Evolutionary conservation across 495 filamentous ascomycete species (phyloP).

Genomic region (Antarctomyces pellizariae): DNA sequence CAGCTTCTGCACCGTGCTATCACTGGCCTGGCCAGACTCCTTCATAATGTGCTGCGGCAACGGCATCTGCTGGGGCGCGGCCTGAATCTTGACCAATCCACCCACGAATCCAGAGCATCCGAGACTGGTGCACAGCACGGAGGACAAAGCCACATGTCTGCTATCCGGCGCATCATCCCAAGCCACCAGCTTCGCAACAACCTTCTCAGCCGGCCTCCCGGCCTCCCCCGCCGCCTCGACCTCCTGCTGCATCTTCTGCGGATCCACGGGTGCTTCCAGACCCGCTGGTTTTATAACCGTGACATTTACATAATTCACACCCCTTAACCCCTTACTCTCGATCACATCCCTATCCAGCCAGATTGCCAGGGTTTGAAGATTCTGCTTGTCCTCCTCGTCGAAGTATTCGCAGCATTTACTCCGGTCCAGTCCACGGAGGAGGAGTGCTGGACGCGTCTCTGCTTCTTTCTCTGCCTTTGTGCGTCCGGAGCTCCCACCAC

Average conservation of each 20-base stretch:
- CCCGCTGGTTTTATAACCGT: constrained; percentile 61
- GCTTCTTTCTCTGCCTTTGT: constrained; percentile 31
- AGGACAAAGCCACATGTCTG: constrained; percentile 54
- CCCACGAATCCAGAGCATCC: constrained; percentile 52
- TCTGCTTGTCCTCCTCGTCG: constrained; percentile 29
- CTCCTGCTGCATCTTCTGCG: constrained; percentile 43
- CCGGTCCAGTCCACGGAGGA: constrained; percentile 56
- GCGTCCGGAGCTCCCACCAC: constrained; percentile 43
- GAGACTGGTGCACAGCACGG: constrained; percentile 45
- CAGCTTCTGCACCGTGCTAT: constrained; percentile 22
- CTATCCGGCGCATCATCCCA: constrained; percentile 81
- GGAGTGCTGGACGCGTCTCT: constrained; percentile 37
- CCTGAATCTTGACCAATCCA: constrained; percentile 67
- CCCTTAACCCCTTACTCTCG: constrained; percentile 39
- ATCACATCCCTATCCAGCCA: constrained; percentile 70
- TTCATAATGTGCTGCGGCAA: constrained; percentile 28
- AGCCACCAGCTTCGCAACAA: constrained; percentile 47
- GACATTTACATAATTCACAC: constrained; percentile 46
- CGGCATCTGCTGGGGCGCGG: constrained; percentile 24
- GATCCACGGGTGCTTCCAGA: constrained; percentile 49
- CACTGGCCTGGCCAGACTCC: constrained; percentile 4
- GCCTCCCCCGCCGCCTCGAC: constrained; percentile 27
- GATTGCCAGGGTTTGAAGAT: constrained; percentile 42
- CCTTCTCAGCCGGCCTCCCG: constrained; percentile 35
- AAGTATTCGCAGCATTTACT: constrained; percentile 44